phyloP scores from a whole-genome alignment of 1,139 yeast genomes.

The Blastobotrys arbuscula region DNA sequence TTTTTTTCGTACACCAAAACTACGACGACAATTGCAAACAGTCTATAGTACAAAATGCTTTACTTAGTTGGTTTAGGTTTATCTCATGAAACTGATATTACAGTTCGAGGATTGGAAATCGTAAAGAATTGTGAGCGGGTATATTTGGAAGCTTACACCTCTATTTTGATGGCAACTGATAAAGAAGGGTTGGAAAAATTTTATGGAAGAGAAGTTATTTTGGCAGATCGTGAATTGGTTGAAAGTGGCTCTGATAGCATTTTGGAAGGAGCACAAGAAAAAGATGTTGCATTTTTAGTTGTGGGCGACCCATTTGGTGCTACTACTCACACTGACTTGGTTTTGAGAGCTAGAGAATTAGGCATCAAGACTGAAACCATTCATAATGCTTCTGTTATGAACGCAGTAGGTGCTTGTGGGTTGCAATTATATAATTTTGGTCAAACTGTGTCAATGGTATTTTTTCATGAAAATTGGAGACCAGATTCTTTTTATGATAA shows the following conservation, averaged over 20 bases:
- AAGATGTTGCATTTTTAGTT: conserved; percentile 87
- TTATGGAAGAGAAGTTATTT: conserved; percentile 76
- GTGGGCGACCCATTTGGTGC: conserved; percentile 99
- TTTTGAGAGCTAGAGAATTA: conserved; percentile 81
- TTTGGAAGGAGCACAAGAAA: conserved; percentile 63
- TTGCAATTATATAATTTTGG: conserved; percentile 92
- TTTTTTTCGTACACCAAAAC: neutral
- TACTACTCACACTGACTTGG: conserved; percentile 93
- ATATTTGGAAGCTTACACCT: conserved; percentile 91
- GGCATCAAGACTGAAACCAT: conserved; percentile 73
- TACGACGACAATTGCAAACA: neutral
- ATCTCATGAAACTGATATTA: conserved; percentile 82
- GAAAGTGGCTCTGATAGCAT: conserved; percentile 84
- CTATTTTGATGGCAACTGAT: conserved; percentile 90
- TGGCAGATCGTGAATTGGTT: conserved; percentile 93
- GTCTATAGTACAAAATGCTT: conserved; percentile 48
- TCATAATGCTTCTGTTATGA: conserved; percentile 97
- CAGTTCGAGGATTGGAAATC: conserved; percentile 87
- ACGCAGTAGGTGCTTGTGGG: conserved; percentile 98
- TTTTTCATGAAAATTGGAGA: conserved; percentile 92
- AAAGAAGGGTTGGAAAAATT: conserved; percentile 56
- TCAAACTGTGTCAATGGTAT: conserved; percentile 91
- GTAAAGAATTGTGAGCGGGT: conserved; percentile 81
- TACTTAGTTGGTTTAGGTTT: conserved; percentile 89
- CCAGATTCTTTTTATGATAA: conserved; percentile 94